Percentiles rank a stretch among this genome's conserved stretches.
Evolutionary conservation across 2,329 filamentous ascomycete genomes (phyloP).

Genomic region (Xylaria arbuscula): DNA sequence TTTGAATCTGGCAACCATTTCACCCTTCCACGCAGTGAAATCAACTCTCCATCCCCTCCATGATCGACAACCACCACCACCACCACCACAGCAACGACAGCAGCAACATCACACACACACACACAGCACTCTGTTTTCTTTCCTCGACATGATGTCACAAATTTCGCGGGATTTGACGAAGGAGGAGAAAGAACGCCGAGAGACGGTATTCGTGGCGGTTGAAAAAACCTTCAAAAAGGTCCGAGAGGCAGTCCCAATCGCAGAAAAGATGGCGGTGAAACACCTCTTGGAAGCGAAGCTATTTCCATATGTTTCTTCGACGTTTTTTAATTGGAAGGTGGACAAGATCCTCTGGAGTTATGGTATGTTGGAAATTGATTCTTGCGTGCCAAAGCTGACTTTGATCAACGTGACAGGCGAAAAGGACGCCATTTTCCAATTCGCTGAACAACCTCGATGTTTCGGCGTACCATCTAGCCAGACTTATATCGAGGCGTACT

Average conservation of each 20-base stretch:
- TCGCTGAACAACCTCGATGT: background rate
- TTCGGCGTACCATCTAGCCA: background rate
- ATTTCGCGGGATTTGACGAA: background rate
- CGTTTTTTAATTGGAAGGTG: background rate
- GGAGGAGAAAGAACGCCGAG: background rate
- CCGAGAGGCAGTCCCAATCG: too few relatives aligned
- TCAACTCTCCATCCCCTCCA: too few relatives aligned
- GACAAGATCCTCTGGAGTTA: background rate
- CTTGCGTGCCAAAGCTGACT: background rate
- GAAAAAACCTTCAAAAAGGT: background rate
- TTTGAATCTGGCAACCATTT: too few relatives aligned
- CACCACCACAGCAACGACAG: too few relatives aligned
- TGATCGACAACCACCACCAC: too few relatives aligned
- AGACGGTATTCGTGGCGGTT: background rate
- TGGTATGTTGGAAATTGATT: background rate
- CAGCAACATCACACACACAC: too few relatives aligned
- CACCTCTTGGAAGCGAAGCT: background rate
- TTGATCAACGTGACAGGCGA: background rate
- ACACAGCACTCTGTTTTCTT: background rate
- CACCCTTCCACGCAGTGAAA: too few relatives aligned
- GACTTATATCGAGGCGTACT: background rate
- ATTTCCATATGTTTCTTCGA: background rate
- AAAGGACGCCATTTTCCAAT: background rate
- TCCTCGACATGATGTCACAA: background rate
- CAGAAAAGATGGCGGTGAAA: background rate